phyloP scores from a whole-genome alignment of 495 filamentous ascomycete species.

The Chaetomium tenue region DNA sequence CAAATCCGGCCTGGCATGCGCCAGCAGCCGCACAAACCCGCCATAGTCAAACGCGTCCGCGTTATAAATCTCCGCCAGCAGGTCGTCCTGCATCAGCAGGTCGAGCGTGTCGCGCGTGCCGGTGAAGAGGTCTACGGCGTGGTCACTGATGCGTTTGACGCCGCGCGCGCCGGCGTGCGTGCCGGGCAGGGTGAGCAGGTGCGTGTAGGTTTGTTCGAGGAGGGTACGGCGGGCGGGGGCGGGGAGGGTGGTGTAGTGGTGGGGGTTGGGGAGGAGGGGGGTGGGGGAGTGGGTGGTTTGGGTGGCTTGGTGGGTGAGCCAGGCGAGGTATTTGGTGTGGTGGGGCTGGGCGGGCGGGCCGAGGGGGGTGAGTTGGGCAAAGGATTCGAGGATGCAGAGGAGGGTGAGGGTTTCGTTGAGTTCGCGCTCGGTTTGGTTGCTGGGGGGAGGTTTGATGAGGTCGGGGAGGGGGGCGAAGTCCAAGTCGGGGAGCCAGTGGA shows the following conservation, averaged over 20 bases:
- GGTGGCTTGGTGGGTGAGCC: conserved; percentile 32
- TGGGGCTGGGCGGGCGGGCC: conserved; percentile 29
- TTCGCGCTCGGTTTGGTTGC: conserved; percentile 17
- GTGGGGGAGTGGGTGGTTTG: conserved; percentile 16
- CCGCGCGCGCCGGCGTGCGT: conserved; percentile 23
- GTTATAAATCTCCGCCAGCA: conserved; percentile 38
- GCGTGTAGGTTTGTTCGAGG: conserved; percentile 24
- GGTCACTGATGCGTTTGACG: conserved; percentile 33
- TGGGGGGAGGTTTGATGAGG: conserved; percentile 24
- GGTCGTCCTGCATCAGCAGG: conserved; percentile 35
- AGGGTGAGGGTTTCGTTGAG: conserved; percentile 33
- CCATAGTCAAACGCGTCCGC: conserved; percentile 28
- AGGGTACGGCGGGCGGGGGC: conserved; percentile 8
- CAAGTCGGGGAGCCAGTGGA: conserved; percentile 39
- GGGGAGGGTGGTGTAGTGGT: conserved; percentile 10
- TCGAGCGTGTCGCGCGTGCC: conserved; percentile 36
- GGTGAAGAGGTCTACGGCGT: conserved; percentile 31
- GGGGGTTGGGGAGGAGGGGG: conserved; percentile 27
- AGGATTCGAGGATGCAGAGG: conserved; percentile 35
- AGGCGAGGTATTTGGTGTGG: conserved; percentile 34
- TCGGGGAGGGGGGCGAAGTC: conserved; percentile 33
- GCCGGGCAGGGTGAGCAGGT: conserved; percentile 21
- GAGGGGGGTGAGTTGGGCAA: conserved; percentile 22
- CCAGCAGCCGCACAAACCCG: conserved; percentile 29
- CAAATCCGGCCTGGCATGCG: conserved; percentile 27